Evolutionary conservation across 768 basidiomycete species (phyloP).

Genomic region (Boletus sensibilis): DNA sequence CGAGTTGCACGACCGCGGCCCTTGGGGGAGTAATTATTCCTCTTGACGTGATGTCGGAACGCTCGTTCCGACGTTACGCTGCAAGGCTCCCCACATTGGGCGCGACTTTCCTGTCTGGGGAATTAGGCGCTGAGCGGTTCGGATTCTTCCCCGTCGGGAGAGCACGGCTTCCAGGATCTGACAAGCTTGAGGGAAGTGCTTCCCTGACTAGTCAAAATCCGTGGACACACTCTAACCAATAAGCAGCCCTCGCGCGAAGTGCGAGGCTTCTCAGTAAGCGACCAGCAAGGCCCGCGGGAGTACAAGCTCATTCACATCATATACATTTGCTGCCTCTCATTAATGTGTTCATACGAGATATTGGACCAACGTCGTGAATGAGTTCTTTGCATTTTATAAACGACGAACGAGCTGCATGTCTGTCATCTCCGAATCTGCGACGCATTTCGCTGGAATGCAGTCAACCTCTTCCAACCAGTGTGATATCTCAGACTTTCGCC

Average conservation of each 20-base stretch:
- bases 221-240: constrained; percentile 17
- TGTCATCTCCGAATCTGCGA: constrained; percentile 2
- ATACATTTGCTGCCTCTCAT: constrained; percentile 3
- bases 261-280: constrained; percentile 21
- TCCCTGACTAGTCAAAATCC: constrained; percentile 12
- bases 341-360: not conserved
- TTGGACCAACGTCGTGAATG: not conserved
- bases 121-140: constrained; percentile 14
- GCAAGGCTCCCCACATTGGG: not conserved
- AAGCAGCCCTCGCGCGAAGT: constrained; percentile 10
- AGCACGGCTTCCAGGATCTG: constrained; percentile 16
- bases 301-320: constrained; percentile 6
- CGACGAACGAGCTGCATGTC: not conserved
- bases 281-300: constrained; percentile 19
- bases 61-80: constrained; percentile 7
- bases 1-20: not conserved
- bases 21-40: not conserved
- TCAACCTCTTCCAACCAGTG: not conserved
- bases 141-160: constrained; percentile 3
- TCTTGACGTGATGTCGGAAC: constrained; percentile 16
- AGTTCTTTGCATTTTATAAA: not conserved
- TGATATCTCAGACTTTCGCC: not conserved
- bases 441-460: not conserved
- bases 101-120: constrained; percentile 19
- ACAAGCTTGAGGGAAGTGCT: constrained; percentile 4